Evolutionary conservation across 352 stramenopile species (phyloP), one percentile per base, ranked within the genome.

Genomic region (Phytophthora foliorum): DNA sequence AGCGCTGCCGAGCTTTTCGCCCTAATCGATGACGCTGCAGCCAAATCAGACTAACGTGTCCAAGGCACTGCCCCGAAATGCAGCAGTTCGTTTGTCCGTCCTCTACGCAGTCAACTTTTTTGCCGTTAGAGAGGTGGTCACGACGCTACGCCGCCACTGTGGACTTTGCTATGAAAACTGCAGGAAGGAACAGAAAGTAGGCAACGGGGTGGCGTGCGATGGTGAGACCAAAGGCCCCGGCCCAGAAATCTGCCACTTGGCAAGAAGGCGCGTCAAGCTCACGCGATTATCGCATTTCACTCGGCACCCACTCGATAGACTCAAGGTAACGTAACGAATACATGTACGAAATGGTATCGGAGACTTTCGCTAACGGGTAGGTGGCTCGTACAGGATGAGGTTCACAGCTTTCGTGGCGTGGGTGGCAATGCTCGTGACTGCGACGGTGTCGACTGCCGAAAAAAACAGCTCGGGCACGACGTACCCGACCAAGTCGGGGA

Each of bases 401-500:
- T 57, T 60, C 42, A 49, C 36, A 14, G 36, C 48, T 32, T 49
- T 75, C 42, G 62, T 67, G 19, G 34, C 54, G n/a, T 65, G 59
- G 52, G 42, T 22, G 24, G 57, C 52, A 11, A 25, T 74, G 34
- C 17, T 74, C 17, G n/a, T 67, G 41, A 49, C 48, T 56, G 21
- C 41, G 9, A 53, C 36, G 2, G 2, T 59, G 13, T 59, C 57
- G 25, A 65, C 36, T 27, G 41, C 32, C 11, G 54, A 46, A 6
- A 75, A 73, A 31, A 69, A 69, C 51, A 25, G 53, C 2, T 61
- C 56, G n/a, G 46, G 69, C 7, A 44, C 63, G 14, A 75, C 70
- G 24, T 74, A 80, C 24, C 68, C 69, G 49, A 74, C 70, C 42
- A 77, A 79, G 53, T 81, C 74, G 6, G 66, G 70, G 0, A 71